A percentile compares a stretch with the other conserved stretches of the same genome.
Conservation (phyloP, 805 yeast genomes). For the Cyberlindnera galapagoensis region DNA sequence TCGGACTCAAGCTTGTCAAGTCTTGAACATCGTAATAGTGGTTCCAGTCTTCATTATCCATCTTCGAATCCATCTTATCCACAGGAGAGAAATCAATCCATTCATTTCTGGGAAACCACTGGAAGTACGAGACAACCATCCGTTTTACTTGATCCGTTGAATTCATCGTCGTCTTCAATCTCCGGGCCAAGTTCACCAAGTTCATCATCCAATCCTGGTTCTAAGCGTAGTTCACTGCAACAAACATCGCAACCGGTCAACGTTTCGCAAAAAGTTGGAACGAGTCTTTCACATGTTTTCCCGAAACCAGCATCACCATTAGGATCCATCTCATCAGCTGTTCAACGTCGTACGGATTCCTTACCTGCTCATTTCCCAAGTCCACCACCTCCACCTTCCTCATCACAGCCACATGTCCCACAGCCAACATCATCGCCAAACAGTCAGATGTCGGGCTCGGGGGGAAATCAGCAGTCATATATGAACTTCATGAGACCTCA, state of each 20-base stretch:
- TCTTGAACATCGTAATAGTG: no score
- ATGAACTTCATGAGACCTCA: no score
- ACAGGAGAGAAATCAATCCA: constrained; percentile 14
- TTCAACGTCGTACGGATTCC: constrained; percentile 12
- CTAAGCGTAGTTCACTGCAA: neutral
- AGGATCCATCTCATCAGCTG: constrained; percentile 1
- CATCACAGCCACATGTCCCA: constrained; percentile 1
- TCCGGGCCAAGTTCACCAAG: neutral
- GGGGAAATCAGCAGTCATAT: no score
- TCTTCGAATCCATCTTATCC: no score
- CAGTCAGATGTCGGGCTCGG: no score
- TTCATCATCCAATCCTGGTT: neutral
- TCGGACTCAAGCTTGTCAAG: no score
- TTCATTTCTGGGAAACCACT: constrained; percentile 23
- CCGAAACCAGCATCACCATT: constrained; percentile 1
- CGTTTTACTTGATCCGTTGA: constrained; percentile 22
- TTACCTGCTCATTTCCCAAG: constrained; percentile 1
- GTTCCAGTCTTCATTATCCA: no score
- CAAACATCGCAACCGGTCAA: neutral
- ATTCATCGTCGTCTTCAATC: no score
- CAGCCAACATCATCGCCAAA: no score
- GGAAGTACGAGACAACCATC: constrained; percentile 20
- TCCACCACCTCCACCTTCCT: constrained; percentile 4
- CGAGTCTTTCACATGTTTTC: neutral
- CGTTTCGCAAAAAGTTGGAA: neutral